Evolutionary conservation across 352 stramenopile genomes (phyloP), one percentile per base, ranked within the genome.

Genomic region (Phytophthora kernoviae): DNA sequence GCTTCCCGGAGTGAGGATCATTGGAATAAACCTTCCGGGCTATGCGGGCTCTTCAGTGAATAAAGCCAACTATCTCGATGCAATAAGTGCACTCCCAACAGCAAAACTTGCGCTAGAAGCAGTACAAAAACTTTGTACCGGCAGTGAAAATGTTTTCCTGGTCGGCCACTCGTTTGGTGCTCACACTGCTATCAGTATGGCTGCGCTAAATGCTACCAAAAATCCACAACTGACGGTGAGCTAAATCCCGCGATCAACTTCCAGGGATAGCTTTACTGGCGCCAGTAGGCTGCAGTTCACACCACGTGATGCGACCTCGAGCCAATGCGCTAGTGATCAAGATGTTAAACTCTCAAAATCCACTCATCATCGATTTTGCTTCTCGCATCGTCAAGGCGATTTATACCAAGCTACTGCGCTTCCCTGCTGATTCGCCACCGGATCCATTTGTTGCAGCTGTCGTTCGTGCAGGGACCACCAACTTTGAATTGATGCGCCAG

Each of bases 21-120:
- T 92, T 5, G 80, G 57, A 1, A 26, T 92, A 34, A 86, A 90
- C 22, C 51, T 89, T 22, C 78, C 80, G 6, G 79, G 79, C 8
- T 89, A 85, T 46, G 55, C 36, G 18, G 66, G 58, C 2, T 81
- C 73, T 1, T 57, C 12, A 1, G 65, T 76, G 20, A 45, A 60
- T 0, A 48, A 47, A 26, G 62, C 69, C 12, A 42, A 59, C 24
- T 77, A 73, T 41, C 59, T 78, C 12, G 55, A 79, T 9, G 40
- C 58, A n/a, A 68, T 74, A 3, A 81, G 64, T 15, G 64, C 69
- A 5, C 27, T 80, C 6, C 58, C 73, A 0, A 62, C 57, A 2
- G 73, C 73, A 20, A 45, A 27, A 2, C 55, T 84, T 52, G 62
- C 63, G 8, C 43, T 82, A 2, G 52, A 73, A 44, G 76, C 65